phyloP scores from a whole-genome alignment of 2,329 filamentous ascomycete genomes.

The Fonsecaea monophora region DNA sequence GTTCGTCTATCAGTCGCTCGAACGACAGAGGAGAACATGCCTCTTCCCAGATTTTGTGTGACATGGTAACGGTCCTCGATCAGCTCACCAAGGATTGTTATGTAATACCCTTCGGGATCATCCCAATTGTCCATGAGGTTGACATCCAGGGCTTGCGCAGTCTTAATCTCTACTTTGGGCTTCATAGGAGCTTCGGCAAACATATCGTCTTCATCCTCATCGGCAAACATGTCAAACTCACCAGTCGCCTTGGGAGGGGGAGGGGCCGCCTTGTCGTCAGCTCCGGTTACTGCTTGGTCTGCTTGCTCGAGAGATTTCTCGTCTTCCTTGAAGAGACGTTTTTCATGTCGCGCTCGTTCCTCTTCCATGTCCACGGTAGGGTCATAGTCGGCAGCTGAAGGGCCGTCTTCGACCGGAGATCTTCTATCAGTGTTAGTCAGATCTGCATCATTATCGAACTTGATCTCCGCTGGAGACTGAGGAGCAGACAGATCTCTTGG shows the following conservation, averaged over 20 bases:
- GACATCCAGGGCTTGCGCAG: constrained; percentile 66
- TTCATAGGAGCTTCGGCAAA: constrained; percentile 73
- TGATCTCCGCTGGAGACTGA: constrained; percentile 65
- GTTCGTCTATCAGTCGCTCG: constrained; percentile 79
- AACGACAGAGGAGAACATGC: constrained; percentile 97
- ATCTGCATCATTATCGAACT: constrained; percentile 70
- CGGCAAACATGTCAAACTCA: constrained; percentile 69
- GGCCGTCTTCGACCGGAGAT: constrained; percentile 64
- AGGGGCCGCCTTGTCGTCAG: constrained; percentile 44
- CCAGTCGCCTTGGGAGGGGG: constrained; percentile 56
- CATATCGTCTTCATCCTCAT: constrained; percentile 76
- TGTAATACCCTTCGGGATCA: constrained; percentile 95
- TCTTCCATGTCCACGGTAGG: constrained; percentile 87
- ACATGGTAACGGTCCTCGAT: constrained; percentile 89
- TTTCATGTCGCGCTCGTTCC: constrained; percentile 74
- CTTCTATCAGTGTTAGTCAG: constrained; percentile 65
- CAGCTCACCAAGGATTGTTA: constrained; percentile 88
- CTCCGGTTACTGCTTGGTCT: constrained; percentile 62
- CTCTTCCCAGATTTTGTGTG: constrained; percentile 83
- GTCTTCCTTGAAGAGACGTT: constrained; percentile 65
- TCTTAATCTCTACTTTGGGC: constrained; percentile 56
- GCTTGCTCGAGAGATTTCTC: constrained; percentile 63
- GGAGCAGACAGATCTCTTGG: constrained; percentile 56
- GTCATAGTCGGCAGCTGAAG: constrained; percentile 93
- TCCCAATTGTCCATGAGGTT: constrained; percentile 91